These are phyloP conservation scores for Schizochytrium sp. DNA, from an alignment of 108 stramenopile genomes.

Conservation along the genomic window DNA sequence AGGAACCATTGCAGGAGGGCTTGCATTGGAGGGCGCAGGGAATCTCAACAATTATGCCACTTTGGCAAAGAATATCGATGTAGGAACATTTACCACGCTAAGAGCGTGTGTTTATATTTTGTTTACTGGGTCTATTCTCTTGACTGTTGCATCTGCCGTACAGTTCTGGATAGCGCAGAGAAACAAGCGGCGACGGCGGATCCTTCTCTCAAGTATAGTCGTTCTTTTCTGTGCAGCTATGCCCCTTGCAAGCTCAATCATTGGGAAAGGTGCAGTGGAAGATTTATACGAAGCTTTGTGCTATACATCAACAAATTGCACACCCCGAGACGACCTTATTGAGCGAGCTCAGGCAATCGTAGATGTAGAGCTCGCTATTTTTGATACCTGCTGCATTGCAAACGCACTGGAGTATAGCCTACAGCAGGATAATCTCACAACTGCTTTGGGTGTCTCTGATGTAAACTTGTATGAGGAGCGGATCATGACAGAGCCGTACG, in stretches of 20 bases:
- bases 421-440: neutral
- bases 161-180: neutral
- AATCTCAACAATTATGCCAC: neutral
- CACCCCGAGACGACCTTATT: neutral
- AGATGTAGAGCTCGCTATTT: constrained; percentile 5
- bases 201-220: neutral
- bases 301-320: neutral
- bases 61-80: neutral
- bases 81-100: constrained; percentile 12
- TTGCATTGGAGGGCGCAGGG: neutral
- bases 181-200: neutral
- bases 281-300: neutral
- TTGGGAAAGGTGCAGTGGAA: too few relatives aligned
- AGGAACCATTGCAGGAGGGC: neutral
- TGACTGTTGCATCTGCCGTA: neutral
- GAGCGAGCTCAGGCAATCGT: neutral
- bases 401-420: neutral
- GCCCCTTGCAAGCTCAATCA: neutral
- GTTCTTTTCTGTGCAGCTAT: neutral
- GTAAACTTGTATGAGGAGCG: neutral
- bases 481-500: neutral
- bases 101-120: neutral
- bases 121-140: neutral
- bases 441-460: neutral
- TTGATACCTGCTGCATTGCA: constrained; percentile 17